A percentile compares a stretch with the other conserved stretches of the same genome.
Conservation (phyloP, 1,284 basidiomycete species). For the Malassezia yamatoensis region DNA sequence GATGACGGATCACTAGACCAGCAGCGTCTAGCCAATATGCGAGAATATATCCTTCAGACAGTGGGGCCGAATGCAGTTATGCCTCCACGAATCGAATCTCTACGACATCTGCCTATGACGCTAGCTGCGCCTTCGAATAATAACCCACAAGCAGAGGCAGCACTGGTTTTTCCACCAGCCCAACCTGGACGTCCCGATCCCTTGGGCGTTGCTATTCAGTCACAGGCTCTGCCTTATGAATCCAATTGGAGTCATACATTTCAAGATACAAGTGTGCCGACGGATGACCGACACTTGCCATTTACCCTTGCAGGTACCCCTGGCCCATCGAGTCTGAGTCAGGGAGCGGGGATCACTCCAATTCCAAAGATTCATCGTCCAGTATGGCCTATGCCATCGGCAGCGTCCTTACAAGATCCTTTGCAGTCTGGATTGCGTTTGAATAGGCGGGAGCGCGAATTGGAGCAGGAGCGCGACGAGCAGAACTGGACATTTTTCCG, state of each 20-base stretch:
- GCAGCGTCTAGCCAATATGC: constrained; percentile 25
- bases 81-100: constrained; percentile 29
- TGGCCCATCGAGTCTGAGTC: background rate
- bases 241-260: constrained; percentile 19
- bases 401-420: constrained; percentile 23
- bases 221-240: background rate
- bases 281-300: constrained; percentile 2
- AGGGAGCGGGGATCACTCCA: background rate
- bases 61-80: constrained; percentile 17
- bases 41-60: constrained; percentile 24
- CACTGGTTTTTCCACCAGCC: constrained; percentile 8
- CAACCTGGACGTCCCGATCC: constrained; percentile 19
- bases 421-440: constrained; percentile 26
- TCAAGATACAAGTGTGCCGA: background rate
- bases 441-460: constrained; percentile 31
- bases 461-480: constrained; percentile 32
- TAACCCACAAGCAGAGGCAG: constrained; percentile 3
- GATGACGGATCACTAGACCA: constrained; percentile 33
- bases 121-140: background rate
- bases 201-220: constrained; percentile 17
- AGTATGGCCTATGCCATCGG: constrained; percentile 18
- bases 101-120: constrained; percentile 17
- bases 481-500: constrained; percentile 35
- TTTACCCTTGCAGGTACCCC: constrained; percentile 4
- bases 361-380: background rate